A percentile compares a stretch with the other conserved stretches of the same genome.
phyloP scores from a whole-genome alignment of 2,329 filamentous ascomycete species.

The Ophiocordyceps camponoti-saundersi region DNA sequence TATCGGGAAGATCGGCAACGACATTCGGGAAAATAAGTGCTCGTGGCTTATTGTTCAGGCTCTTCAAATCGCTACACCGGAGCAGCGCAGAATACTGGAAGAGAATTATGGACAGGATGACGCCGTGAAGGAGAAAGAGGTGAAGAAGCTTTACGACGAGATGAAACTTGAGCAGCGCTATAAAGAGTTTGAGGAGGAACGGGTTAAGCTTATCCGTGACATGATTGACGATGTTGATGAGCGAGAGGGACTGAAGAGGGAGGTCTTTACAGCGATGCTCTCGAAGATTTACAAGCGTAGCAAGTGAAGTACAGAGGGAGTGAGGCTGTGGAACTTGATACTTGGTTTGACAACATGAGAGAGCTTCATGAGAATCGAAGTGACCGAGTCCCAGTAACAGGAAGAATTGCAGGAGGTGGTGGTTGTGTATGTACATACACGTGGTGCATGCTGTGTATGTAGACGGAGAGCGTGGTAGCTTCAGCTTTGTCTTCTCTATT shows the following conservation, averaged over 20 bases:
- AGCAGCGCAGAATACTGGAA: conserved; percentile 76
- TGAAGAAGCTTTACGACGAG: conserved; percentile 83
- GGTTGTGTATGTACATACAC: too few species aligned
- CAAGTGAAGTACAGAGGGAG: conserved; percentile 42
- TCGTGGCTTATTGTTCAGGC: conserved; percentile 97
- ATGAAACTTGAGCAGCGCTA: conserved; percentile 71
- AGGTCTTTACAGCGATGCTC: conserved; percentile 76
- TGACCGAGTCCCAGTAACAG: too few species aligned
- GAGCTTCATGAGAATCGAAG: too few species aligned
- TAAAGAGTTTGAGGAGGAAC: conserved; percentile 76
- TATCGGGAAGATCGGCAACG: conserved; percentile 96
- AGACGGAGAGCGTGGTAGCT: too few species aligned
- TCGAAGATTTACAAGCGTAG: conserved; percentile 96
- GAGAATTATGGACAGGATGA: conserved; percentile 92
- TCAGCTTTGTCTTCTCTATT: too few species aligned
- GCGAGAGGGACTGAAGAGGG: conserved; percentile 74
- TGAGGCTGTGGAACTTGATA: too few species aligned
- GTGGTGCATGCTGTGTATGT: too few species aligned
- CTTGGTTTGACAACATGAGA: too few species aligned
- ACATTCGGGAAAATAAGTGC: conserved; percentile 99
- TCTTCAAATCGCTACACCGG: conserved; percentile 58
- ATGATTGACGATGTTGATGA: conserved; percentile 73
- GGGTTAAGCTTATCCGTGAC: conserved; percentile 54
- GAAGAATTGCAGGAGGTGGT: too few species aligned
- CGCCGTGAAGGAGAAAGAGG: conserved; percentile 58